Evolutionary conservation across 495 filamentous ascomycete genomes (phyloP).

Genomic region (Xylaria palmicola): DNA sequence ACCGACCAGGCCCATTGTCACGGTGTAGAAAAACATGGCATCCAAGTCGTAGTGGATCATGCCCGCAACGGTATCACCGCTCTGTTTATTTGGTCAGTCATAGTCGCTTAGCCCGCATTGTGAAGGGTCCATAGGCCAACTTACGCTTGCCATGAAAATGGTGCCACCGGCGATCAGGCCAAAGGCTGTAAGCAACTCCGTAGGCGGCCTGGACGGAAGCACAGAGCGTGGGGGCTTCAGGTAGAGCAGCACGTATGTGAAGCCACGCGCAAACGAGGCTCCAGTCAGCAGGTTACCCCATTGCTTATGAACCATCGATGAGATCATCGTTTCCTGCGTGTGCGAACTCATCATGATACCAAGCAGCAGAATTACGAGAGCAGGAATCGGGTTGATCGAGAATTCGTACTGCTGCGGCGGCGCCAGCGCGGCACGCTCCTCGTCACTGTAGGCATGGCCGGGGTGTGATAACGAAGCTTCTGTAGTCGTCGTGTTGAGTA

Average conservation of each 20-base stretch:
- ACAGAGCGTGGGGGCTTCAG: conserved; percentile 80
- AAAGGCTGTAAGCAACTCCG: conserved; percentile 81
- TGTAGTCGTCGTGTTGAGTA: conserved; percentile 65
- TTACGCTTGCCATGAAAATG: conserved; percentile 90
- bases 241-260: conserved; percentile 80
- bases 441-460: conserved; percentile 33
- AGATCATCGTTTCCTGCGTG: conserved; percentile 79
- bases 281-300: conserved; percentile 88
- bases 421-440: conserved; percentile 51
- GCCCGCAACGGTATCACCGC: conserved; percentile 69
- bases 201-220: conserved; percentile 86
- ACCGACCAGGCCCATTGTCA: conserved; percentile 78
- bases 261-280: conserved; percentile 70
- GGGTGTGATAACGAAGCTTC: conserved; percentile 37
- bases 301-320: conserved; percentile 90
- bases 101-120: not conserved
- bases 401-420: conserved; percentile 67
- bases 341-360: conserved; percentile 96
- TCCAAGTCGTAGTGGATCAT: conserved; percentile 71
- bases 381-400: conserved; percentile 88
- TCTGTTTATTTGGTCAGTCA: conserved; percentile 38
- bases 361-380: conserved; percentile 77
- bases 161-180: conserved; percentile 84
- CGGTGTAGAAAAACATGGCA: conserved; percentile 93
- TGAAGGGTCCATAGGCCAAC: conserved; percentile 28